These are phyloP conservation scores for Celoporthe dispersa DNA, from an alignment of 2,329 filamentous ascomycete species.

Conservation along the genomic window DNA sequence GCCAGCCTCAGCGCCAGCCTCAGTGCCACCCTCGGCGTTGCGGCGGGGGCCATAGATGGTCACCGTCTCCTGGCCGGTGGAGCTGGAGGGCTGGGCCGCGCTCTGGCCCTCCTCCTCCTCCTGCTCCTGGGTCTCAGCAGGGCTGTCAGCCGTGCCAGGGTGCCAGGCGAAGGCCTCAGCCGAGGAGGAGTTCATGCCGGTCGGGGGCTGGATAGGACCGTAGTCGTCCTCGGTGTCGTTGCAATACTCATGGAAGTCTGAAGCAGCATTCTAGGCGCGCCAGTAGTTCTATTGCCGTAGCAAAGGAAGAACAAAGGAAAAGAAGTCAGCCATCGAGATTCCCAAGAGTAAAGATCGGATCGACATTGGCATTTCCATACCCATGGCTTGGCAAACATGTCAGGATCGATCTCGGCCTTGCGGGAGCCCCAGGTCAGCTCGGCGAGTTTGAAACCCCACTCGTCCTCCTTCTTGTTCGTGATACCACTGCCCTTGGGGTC, in stretches of 20 bases:
- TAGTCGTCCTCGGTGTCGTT: slow-evolving; percentile 21
- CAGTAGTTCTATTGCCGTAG: slow-evolving; percentile 18
- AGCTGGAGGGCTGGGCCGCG: too few relatives aligned
- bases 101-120: background rate
- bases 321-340: background rate
- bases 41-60: slow-evolving; percentile 15
- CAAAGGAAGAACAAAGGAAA: background rate
- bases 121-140: background rate
- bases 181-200: background rate
- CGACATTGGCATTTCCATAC: background rate
- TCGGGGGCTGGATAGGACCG: slow-evolving; percentile 22
- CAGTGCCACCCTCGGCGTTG: background rate
- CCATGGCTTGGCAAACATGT: slow-evolving; percentile 25
- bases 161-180: background rate
- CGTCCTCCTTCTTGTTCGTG: slow-evolving; percentile 8
- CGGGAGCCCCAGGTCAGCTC: slow-evolving; percentile 24
- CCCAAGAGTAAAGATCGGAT: background rate
- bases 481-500: slow-evolving; percentile 24
- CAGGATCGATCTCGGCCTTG: slow-evolving; percentile 27
- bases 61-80: background rate
- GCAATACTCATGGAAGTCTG: slow-evolving; percentile 26
- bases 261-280: slow-evolving; percentile 28
- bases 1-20: background rate
- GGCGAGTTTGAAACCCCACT: slow-evolving; percentile 23
- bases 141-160: background rate